phyloP scores from a whole-genome alignment of 2,329 filamentous ascomycete genomes.

The Emydomyces testavorans region DNA sequence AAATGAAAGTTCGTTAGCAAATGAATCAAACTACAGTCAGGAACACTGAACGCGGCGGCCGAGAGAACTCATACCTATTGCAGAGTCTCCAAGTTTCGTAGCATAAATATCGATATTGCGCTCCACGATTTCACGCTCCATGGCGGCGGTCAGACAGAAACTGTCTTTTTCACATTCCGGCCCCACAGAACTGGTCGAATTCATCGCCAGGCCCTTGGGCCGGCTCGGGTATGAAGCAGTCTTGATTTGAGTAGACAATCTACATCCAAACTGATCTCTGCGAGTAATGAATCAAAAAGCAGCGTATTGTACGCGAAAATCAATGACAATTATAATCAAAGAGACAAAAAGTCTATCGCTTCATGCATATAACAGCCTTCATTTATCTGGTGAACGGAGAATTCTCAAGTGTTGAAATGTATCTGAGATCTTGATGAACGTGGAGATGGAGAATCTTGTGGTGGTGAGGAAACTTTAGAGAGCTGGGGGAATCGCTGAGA shows the following conservation, averaged over 20 bases:
- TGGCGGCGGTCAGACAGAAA: slow-evolving; percentile 4
- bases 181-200: neutral
- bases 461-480: neutral
- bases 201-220: slow-evolving; percentile 17
- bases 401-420: neutral
- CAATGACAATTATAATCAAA: too few relatives aligned
- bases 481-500: slow-evolving; percentile 9
- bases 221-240: slow-evolving; percentile 10
- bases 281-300: neutral
- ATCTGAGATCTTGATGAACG: neutral
- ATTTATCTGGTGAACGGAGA: neutral
- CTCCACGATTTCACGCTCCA: slow-evolving; percentile 29
- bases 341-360: too few relatives aligned
- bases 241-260: neutral
- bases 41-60: neutral
- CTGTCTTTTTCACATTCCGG: slow-evolving; percentile 3
- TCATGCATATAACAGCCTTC: neutral
- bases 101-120: slow-evolving; percentile 41
- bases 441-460: slow-evolving; percentile 8
- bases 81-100: slow-evolving; percentile 38
- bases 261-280: neutral
- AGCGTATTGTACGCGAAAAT: neutral
- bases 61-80: slow-evolving; percentile 33
- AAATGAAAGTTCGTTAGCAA: slow-evolving; percentile 1
- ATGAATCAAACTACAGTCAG: neutral